phyloP scores from a whole-genome alignment of 2,329 filamentous ascomycete genomes.

The Cytospora mali region DNA sequence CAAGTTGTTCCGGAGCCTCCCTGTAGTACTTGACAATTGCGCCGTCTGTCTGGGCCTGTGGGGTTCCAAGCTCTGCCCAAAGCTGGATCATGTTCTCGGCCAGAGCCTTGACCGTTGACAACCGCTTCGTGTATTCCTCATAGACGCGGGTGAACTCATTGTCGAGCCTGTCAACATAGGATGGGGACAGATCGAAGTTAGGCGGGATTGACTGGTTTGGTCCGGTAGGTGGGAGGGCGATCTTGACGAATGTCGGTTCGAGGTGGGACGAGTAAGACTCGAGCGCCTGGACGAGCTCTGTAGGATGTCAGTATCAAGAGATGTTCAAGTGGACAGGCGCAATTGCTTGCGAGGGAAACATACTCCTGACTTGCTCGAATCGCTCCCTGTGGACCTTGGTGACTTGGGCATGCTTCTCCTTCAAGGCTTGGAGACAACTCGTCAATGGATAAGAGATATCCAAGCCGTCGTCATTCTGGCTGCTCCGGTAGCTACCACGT shows the following conservation, averaged over 20 bases:
- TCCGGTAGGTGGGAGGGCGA: constrained; percentile 81
- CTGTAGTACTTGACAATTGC: constrained; percentile 87
- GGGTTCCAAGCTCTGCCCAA: constrained; percentile 94
- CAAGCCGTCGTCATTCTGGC: constrained; percentile 64
- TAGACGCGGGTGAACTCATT: constrained; percentile 92
- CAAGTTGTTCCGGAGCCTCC: constrained; percentile 90
- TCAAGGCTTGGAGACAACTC: constrained; percentile 76
- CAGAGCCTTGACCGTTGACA: constrained; percentile 72
- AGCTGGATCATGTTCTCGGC: constrained; percentile 88
- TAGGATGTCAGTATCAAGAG: constrained; percentile 24
- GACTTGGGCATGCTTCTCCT: constrained; percentile 83
- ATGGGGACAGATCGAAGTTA: constrained; percentile 87
- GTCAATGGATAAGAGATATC: constrained; percentile 81
- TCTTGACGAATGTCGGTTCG: constrained; percentile 82
- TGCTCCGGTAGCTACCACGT: constrained; percentile 62
- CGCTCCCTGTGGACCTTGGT: constrained; percentile 85
- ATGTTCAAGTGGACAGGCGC: constrained; percentile 24
- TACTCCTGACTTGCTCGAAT: constrained; percentile 94
- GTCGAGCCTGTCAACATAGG: constrained; percentile 85
- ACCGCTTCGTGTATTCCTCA: constrained; percentile 88
- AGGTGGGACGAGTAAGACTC: constrained; percentile 97
- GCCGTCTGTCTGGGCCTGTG: constrained; percentile 87
- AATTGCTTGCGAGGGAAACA: constrained; percentile 38
- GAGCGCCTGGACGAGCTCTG: constrained; percentile 89
- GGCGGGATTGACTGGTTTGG: constrained; percentile 76